These are phyloP conservation scores for Trichomonascus vanleenenianus DNA, from an alignment of 805 yeast species.

Conservation along the genomic window DNA sequence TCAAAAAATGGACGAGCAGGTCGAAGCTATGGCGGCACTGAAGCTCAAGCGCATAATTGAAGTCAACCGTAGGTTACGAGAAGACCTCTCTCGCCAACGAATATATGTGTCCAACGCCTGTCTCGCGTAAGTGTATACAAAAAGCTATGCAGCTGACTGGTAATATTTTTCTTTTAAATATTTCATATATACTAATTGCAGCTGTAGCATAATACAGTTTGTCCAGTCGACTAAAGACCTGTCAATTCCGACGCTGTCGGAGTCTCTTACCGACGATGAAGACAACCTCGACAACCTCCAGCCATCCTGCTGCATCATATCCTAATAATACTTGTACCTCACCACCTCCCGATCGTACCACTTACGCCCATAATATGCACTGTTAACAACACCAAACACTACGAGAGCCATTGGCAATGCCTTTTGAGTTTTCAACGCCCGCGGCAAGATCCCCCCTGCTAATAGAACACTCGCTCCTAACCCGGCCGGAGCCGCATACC, in stretches of 20 bases:
- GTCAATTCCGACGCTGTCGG: slow-evolving; percentile 10
- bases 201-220: slow-evolving; percentile 7
- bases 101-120: slow-evolving; percentile 15
- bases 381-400: slow-evolving; percentile 53
- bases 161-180: neutral
- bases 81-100: slow-evolving; percentile 12
- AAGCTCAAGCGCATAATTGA: slow-evolving; percentile 10
- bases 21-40: slow-evolving; percentile 9
- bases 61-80: slow-evolving; percentile 13
- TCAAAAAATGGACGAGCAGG: slow-evolving; percentile 9
- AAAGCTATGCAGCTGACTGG: too few species aligned
- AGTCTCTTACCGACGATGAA: slow-evolving; percentile 9
- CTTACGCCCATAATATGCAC: slow-evolving; percentile 49
- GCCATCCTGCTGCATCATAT: slow-evolving; percentile 4
- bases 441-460: slow-evolving; percentile 61
- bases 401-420: slow-evolving; percentile 69
- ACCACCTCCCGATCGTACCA: neutral
- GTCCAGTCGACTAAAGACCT: slow-evolving; percentile 8
- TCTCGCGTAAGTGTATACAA: slow-evolving; percentile 6
- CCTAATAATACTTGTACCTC: neutral
- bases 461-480: slow-evolving; percentile 61
- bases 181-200: neutral
- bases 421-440: slow-evolving; percentile 57
- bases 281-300: neutral
- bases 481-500: slow-evolving; percentile 36